Evolutionary conservation across 306 rosid species (phyloP).

Genomic region (Pyrus betulifolia): DNA sequence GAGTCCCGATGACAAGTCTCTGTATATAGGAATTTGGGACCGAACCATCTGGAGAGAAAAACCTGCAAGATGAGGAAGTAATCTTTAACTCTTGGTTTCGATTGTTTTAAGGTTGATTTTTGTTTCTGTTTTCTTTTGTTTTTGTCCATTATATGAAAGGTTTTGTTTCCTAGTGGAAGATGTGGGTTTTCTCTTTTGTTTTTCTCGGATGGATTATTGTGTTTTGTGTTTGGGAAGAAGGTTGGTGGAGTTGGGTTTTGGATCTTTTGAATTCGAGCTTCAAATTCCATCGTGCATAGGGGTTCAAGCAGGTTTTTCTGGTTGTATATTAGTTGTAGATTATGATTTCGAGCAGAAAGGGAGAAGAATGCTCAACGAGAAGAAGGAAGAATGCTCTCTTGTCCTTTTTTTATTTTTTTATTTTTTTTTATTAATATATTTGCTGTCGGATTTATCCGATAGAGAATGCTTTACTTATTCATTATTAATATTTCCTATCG

Average conservation of each 20-base stretch:
- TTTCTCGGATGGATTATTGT: neutral
- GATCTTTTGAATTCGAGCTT: conserved; percentile 13
- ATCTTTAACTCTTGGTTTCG: neutral
- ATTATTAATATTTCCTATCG: no score
- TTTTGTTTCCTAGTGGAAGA: neutral
- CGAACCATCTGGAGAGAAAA: conserved; percentile 82
- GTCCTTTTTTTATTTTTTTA: no score
- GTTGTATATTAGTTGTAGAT: no score
- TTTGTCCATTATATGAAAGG: neutral
- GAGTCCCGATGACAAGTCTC: conserved; percentile 70
- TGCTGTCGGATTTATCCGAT: no score
- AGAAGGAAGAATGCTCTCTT: no score
- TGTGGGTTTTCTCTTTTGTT: conserved; percentile 4
- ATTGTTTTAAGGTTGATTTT: conserved; percentile 1
- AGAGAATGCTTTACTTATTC: no score
- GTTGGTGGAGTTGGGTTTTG: conserved; percentile 16
- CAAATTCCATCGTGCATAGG: no score
- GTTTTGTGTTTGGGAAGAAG: neutral
- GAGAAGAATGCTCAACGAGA: no score
- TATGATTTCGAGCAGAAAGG: no score
- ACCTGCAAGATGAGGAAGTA: conserved; percentile 44
- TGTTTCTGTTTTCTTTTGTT: neutral
- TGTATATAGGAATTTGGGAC: conserved; percentile 82
- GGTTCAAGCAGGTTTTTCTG: no score
- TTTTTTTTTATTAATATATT: no score